Evolutionary conservation across 352 stramenopile genomes (phyloP), one percentile per base, ranked within the genome.

Genomic region (Phytophthora ramorum): DNA sequence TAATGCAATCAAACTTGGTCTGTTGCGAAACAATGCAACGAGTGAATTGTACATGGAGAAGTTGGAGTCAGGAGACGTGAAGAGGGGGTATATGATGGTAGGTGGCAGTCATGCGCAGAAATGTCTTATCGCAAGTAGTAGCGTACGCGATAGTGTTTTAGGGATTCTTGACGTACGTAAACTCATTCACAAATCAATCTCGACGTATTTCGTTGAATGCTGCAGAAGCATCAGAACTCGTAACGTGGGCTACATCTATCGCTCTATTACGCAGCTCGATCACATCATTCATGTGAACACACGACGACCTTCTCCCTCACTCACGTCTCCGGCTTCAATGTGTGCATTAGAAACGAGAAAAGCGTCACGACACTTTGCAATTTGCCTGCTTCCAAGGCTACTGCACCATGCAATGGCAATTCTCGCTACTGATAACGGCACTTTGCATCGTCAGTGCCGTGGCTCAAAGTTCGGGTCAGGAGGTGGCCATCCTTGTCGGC

Each of bases 401-500:
- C 35, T 17, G 6, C 19, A 58, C 26, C 10, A 67, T 75, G 65
- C 43, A 71, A 45, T 70, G 44, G 47, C 2, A 24, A 17, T 53
- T 73, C 32, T 22, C 46, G 14, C 6, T 63, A 12, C 19, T 75
- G n/a, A 14, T 71, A 12, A 37, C 26, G 54, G 35, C 24, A 32
- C n/a, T 72, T 59, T 43, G 35, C n/a, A 17, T 50, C 12, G 19
- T 61, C 8, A 12, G 13, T 2, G 28, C 22, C 14, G 17, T 58
- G 22, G 62, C 71, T 17, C 52, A 72, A 22, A 41, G 38, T 10
- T 64, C 43, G 3, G 58, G 57, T 3, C 40, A 79, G 50, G 38
- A 71, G 38, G 49, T 84, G 24, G 26, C 57, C 1, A 56, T 85
- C 30, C 67, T 60, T 10, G 37, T 90, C 16, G 81, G 81, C 22